Evolutionary conservation across 805 yeast species (phyloP).

Genomic region (Lipomyces orientalis): DNA sequence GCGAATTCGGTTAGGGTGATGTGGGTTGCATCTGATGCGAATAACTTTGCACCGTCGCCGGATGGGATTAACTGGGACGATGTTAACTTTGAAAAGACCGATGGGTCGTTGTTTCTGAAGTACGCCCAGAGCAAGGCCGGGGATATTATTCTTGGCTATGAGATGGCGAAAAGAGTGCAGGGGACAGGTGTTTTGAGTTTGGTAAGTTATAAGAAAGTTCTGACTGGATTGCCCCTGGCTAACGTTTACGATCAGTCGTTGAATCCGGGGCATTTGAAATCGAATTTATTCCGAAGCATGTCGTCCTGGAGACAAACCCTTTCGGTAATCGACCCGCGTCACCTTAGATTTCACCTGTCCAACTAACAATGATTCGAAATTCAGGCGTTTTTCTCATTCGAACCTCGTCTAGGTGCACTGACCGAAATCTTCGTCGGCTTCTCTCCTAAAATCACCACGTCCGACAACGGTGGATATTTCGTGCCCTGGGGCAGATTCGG

Average conservation of each 20-base stretch:
- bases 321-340: conserved; percentile 5
- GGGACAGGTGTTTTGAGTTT: conserved; percentile 32
- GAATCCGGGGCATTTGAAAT: conserved; percentile 34
- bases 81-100: conserved; percentile 41
- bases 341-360: not conserved
- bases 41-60: conserved; percentile 42
- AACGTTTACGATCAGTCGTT: conserved; percentile 18
- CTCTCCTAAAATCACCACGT: conserved; percentile 47
- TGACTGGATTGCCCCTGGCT: not conserved
- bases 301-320: conserved; percentile 25
- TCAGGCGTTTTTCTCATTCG: conserved; percentile 29
- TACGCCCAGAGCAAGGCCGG: conserved; percentile 56
- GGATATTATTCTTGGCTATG: conserved; percentile 28
- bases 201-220: conserved; percentile 14
- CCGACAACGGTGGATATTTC: conserved; percentile 48
- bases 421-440: conserved; percentile 54
- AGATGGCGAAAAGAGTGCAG: conserved; percentile 17
- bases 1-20: conserved; percentile 49
- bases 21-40: conserved; percentile 54
- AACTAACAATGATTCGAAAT: not conserved
- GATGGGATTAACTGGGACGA: conserved; percentile 49
- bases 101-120: conserved; percentile 28
- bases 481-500: conserved; percentile 54
- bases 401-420: conserved; percentile 51
- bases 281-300: conserved; percentile 28